Conservation (phyloP, 2,329 filamentous ascomycete genomes). For the Aureobasidium sp. region DNA sequence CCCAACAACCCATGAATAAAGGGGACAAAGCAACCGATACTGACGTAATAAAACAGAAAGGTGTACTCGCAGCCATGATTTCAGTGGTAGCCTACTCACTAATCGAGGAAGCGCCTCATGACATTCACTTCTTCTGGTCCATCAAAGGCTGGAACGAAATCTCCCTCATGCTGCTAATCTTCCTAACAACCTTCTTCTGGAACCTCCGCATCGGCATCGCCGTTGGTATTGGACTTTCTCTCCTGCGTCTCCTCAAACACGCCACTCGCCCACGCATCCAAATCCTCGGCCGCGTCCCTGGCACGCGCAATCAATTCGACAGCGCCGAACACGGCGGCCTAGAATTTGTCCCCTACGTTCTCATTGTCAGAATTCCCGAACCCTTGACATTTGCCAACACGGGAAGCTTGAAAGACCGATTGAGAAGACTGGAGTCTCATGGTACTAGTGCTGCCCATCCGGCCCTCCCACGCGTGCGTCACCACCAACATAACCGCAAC, state of each 20-base stretch:
- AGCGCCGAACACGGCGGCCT: conserved; percentile 67
- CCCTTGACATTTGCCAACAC: conserved; percentile 96
- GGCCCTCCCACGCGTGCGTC: conserved; percentile 69
- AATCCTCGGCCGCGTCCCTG: conserved; percentile 82
- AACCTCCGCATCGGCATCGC: conserved; percentile 90
- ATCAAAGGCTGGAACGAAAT: conserved; percentile 84
- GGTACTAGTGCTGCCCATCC: conserved; percentile 81
- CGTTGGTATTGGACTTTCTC: conserved; percentile 81
- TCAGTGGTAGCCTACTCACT: conserved; percentile 90
- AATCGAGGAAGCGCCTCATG: conserved; percentile 89
- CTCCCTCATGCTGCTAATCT: conserved; percentile 79
- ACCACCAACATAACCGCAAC: conserved; percentile 76
- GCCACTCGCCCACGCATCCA: conserved; percentile 89
- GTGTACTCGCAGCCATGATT: conserved; percentile 86
- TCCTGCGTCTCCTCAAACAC: conserved; percentile 83
- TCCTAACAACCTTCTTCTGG: conserved; percentile 87
- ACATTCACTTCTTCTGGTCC: conserved; percentile 78
- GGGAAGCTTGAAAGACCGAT: conserved; percentile 66
- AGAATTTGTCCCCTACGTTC: conserved; percentile 82
- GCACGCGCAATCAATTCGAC: conserved; percentile 67
- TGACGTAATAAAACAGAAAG: conserved; percentile 54
- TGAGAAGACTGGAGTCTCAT: conserved; percentile 78
- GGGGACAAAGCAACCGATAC: background rate
- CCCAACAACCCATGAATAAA: too few relatives aligned
- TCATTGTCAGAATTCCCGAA: conserved; percentile 97